Evolutionary conservation across 177 flowering plant genomes (phyloP).

Genomic region (Tripterygium wilfordii): DNA sequence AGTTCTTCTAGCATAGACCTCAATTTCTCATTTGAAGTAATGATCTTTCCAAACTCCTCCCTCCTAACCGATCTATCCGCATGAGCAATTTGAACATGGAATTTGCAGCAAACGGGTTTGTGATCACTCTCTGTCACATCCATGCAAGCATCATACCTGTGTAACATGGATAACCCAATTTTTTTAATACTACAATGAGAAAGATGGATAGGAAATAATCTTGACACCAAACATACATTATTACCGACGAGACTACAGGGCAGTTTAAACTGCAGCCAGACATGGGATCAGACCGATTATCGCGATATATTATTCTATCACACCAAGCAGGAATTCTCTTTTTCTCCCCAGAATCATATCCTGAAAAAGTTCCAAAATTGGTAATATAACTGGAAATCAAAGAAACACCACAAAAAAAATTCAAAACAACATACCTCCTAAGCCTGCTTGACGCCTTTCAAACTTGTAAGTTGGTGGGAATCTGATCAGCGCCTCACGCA

Average conservation of each 20-base stretch:
- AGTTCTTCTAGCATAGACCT: constrained; percentile 42
- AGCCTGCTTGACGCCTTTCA: constrained; percentile 73
- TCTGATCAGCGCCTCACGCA: constrained; percentile 84
- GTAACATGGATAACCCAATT: not conserved
- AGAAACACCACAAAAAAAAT: no score
- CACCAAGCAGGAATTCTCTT: constrained; percentile 99
- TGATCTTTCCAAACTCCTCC: constrained; percentile 58
- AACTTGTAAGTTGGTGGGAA: constrained; percentile 99
- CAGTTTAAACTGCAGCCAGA: constrained; percentile 71
- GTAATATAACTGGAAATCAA: no score
- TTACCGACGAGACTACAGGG: constrained; percentile 67
- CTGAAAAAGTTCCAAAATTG: constrained; percentile 24
- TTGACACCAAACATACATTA: constrained; percentile 44
- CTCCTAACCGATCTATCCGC: constrained; percentile 79
- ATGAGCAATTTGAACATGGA: constrained; percentile 54
- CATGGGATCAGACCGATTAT: constrained; percentile 40
- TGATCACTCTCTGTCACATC: constrained; percentile 97
- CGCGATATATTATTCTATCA: constrained; percentile 86
- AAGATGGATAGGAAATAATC: constrained; percentile 3
- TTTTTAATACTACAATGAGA: not conserved
- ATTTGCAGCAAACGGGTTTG: constrained; percentile 91
- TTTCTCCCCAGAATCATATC: constrained; percentile 99
- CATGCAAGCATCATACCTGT: constrained; percentile 97
- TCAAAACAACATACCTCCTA: constrained; percentile 55
- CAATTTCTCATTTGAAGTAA: constrained; percentile 50